Base-by-base conservation (phyloP, 176 grass and related monocot genomes). In the Calamus simplicifolius region DNA sequence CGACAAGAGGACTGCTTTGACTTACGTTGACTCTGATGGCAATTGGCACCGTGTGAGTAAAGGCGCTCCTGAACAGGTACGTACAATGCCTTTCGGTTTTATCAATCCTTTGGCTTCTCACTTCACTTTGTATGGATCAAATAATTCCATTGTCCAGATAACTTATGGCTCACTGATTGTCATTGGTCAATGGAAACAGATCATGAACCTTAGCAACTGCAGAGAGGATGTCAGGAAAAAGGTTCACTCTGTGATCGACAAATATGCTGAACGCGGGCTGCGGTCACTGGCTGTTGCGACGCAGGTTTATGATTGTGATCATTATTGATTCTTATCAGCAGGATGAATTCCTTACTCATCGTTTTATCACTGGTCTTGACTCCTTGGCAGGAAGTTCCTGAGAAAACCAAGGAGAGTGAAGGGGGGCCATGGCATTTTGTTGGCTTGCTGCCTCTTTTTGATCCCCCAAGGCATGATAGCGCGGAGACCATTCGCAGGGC, bases 401-500 rank as follows among this genome's bases (percentile, higher is more conserved):
- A 98, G 76, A 98, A 75, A 26, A 50, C 28, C 0, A 98, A 98
- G 70, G 94, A 98, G 3, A 83, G 84, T 18, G 16, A 72, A 52
- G 94, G 94, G 54, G 81, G 18, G 10, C 85, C 94, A 31, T 98
- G 94, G 94, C 88, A 98, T 73, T 98, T 98, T 62, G 85, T 93
- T 50, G 94, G 88, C 30, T 55, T 98, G 56, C 56, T 98, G 62
- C 94, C 94, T 69, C 79, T 98, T 16, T 98, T 98, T 63, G 94
- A 98, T 18, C 94, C 94, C 12, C 94, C 94, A 10, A 84, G 94
- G 64, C 94, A 98, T 25, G 94, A 98, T 70, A 98, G 94, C 83
- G 94, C 94, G 25, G 94, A 98, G 76, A 98, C 94, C 49, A 98
- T 98, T 27, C 84, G 94, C 62, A 92, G 83, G 74, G 94, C 94